These are phyloP conservation scores for Pulveroboletus sp. DNA, from an alignment of 768 basidiomycete species.

Conservation along the genomic window DNA sequence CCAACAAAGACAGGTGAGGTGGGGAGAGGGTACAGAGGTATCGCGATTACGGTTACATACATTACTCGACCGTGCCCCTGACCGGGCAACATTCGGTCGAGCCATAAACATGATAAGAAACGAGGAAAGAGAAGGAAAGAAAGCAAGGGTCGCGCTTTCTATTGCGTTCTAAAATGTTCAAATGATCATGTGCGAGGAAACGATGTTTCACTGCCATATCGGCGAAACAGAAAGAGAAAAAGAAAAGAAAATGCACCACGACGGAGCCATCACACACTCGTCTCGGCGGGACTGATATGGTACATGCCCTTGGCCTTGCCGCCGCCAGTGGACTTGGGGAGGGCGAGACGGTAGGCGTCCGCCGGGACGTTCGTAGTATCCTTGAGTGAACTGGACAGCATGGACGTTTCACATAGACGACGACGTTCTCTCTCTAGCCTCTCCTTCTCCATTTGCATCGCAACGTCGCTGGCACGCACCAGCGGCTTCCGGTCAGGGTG, in stretches of 20 bases:
- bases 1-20: too few relatives aligned
- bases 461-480: conserved; percentile 50
- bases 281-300: conserved; percentile 11
- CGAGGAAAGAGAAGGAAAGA: background rate
- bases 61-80: conserved; percentile 1
- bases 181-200: background rate
- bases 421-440: conserved; percentile 33
- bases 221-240: background rate
- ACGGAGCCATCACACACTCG: conserved; percentile 8
- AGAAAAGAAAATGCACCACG: too few relatives aligned
- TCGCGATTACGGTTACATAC: conserved; percentile 22
- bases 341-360: conserved; percentile 18
- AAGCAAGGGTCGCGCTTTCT: background rate
- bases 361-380: conserved; percentile 25
- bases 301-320: conserved; percentile 15
- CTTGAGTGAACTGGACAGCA: conserved; percentile 21
- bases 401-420: conserved; percentile 19
- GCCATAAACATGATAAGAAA: conserved; percentile 10
- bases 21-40: conserved; percentile 15
- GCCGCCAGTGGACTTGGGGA: conserved; percentile 12
- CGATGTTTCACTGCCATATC: background rate
- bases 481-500: conserved; percentile 24
- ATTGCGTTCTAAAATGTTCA: conserved; percentile 19
- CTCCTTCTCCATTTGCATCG: conserved; percentile 48
- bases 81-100: conserved; percentile 4